These are phyloP conservation scores for Rhododendron henanense DNA, from an alignment of 148 eudicot species.

Conservation along the genomic window DNA sequence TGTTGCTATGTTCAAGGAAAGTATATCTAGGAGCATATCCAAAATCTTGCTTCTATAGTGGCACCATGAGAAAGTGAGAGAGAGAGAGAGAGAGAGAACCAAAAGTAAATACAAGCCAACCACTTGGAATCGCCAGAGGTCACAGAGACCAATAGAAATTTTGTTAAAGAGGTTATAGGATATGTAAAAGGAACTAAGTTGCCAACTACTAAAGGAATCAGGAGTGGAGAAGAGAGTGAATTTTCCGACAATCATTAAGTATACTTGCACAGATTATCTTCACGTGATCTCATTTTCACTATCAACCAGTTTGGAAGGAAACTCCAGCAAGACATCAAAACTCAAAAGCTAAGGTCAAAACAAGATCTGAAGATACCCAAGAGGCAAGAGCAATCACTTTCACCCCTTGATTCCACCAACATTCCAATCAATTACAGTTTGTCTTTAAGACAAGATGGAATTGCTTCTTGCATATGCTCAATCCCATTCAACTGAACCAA, in stretches of 20 bases:
- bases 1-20: background rate
- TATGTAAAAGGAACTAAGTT: background rate
- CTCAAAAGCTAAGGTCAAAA: background rate
- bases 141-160: background rate
- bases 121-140: background rate
- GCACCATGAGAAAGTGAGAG: background rate
- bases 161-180: background rate
- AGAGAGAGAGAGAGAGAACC: background rate
- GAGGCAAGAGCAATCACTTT: background rate
- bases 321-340: background rate
- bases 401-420: background rate
- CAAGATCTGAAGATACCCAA: background rate
- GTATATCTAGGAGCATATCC: background rate
- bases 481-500: background rate
- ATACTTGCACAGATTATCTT: background rate
- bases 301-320: background rate
- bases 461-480: background rate
- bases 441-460: background rate
- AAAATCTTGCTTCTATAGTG: background rate
- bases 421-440: background rate
- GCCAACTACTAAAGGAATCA: background rate
- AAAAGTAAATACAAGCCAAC: background rate
- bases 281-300: background rate
- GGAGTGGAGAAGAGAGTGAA: background rate
- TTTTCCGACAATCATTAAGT: background rate